Evolutionary conservation across 495 filamentous ascomycete species (phyloP), one percentile per base, ranked within the genome.

Genomic region (Pyrenopolyporus hunteri): DNA sequence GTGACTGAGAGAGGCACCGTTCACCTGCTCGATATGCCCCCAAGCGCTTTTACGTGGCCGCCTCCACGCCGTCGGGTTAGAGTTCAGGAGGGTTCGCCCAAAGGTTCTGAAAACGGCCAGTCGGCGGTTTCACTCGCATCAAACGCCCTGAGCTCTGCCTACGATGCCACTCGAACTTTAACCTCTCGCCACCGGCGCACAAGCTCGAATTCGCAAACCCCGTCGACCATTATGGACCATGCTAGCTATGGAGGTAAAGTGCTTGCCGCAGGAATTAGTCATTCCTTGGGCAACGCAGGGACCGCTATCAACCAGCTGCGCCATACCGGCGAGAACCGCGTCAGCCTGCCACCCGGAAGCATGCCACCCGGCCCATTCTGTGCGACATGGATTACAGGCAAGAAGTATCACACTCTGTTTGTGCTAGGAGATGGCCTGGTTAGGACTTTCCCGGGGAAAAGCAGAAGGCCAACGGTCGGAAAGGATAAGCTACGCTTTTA

Each of bases 1-100:
- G 83, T 96, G 39, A 97, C 93, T 7, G 88, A 93, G 54, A 88
- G 90, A 62, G 91, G 93, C n/a, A 98, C 94, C 1, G 86, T 97
- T 3, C 94, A 98, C 73, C 84, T 96, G 19, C 86, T 94, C 63
- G 89, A 96, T 64, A 76, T 97, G 40, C 90, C 91, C n/a, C 75
- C 85, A 20, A 88, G 83, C 45, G 90, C 92, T 2, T 92, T 91
- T 54, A 85, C 89, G 35, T 97, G 93, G 93, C 93, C 93, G 25
- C 93, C 93, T 36, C 86, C 87, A 51, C 90, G 89, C 39, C 87
- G 89, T 47, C 67, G 75, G 14, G 75, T 74, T 23, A 80, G 76
- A 13, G 66, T 78, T 14, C 70, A 77, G 16, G 74, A 80, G n/a
- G 69, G 65, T 20, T 77, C 76, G 35, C 57, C 68, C 7, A 48